Evolutionary conservation across 495 filamentous ascomycete species (phyloP).

Genomic region (Pyrenula massariospora): DNA sequence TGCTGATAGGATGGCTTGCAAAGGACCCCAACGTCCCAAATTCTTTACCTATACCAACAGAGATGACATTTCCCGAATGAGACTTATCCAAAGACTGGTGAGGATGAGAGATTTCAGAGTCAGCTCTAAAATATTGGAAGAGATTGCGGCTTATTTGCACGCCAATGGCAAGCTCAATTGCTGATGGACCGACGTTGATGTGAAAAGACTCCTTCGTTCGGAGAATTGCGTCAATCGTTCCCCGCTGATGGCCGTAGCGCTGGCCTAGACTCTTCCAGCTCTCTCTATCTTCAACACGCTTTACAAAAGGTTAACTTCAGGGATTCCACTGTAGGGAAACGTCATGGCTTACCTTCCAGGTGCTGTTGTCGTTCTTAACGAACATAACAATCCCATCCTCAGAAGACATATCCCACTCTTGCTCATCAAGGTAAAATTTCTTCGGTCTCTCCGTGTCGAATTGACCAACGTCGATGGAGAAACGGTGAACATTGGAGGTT

Average conservation of each 20-base stretch:
- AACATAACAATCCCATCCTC: background rate
- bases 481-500: conserved; percentile 27
- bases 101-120: conserved; percentile 27
- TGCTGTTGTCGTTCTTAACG: background rate
- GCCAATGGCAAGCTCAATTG: conserved; percentile 16
- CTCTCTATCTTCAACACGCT: conserved; percentile 1
- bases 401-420: background rate
- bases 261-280: conserved; percentile 15
- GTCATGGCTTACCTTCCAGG: conserved; percentile 8
- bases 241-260: conserved; percentile 32
- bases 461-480: conserved; percentile 16
- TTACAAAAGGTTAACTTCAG: background rate
- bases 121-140: conserved; percentile 46
- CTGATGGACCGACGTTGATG: conserved; percentile 13
- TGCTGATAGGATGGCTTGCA: background rate
- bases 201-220: conserved; percentile 28
- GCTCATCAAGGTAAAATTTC: conserved; percentile 15
- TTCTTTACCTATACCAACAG: conserved; percentile 13
- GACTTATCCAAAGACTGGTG: background rate
- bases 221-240: conserved; percentile 39
- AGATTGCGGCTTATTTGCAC: conserved; percentile 48
- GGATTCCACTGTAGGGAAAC: background rate
- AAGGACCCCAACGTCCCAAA: conserved; percentile 1
- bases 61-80: conserved; percentile 20
- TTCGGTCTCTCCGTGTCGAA: conserved; percentile 4